Conservation (phyloP, 1,284 basidiomycete genomes). For the Trichosporon sp. region DNA sequence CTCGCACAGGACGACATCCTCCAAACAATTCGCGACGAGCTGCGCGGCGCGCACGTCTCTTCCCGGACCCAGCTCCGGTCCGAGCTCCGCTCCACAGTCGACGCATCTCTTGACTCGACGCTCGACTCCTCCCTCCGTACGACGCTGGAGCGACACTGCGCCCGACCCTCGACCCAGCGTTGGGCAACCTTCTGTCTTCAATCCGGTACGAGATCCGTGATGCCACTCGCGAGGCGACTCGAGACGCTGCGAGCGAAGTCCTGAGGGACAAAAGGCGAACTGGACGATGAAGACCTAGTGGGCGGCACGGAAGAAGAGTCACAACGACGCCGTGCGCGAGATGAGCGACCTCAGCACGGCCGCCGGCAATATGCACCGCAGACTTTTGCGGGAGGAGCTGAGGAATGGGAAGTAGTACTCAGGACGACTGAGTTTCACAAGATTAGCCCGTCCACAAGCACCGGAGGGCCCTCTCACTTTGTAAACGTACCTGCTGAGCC, state of each 20-base stretch:
- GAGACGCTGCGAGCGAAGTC: not conserved
- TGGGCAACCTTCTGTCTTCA: not conserved
- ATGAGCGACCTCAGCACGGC: not conserved
- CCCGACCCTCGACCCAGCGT: not conserved
- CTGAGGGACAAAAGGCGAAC: not conserved
- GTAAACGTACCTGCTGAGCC: no score
- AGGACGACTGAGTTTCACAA: no score
- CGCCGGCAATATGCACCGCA: constrained; percentile 7
- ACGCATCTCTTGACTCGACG: no score
- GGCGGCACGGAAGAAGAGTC: not conserved
- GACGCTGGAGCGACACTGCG: no score
- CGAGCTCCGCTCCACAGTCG: no score
- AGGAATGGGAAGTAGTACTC: not conserved
- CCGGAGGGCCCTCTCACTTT: no score
- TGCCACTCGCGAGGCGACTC: not conserved
- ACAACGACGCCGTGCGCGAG: constrained; percentile 7
- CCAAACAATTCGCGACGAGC: no score
- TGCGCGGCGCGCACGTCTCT: no score
- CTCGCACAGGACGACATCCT: no score
- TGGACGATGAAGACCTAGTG: constrained; percentile 6
- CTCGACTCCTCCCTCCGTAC: no score
- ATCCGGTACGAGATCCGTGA: not conserved
- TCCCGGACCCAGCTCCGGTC: no score
- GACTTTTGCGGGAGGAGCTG: not conserved
- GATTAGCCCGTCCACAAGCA: not conserved